phyloP scores from a whole-genome alignment of 108 stramenopile species.

The Craspedostauros australis region DNA sequence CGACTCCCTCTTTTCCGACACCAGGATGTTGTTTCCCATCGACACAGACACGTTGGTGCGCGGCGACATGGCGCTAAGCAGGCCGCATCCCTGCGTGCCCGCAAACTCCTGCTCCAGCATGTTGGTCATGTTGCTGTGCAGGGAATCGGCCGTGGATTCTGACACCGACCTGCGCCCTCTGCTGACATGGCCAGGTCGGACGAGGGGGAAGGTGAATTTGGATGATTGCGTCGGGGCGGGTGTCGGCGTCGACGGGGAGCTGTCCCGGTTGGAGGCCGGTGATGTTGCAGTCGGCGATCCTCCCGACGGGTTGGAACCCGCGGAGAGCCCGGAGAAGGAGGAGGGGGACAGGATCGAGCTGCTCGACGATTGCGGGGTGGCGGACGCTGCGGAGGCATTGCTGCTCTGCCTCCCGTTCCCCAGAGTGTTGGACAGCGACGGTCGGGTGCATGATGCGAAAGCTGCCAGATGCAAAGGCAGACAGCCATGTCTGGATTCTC shows the following conservation, averaged over 20 bases:
- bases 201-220: neutral
- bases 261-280: too few species aligned
- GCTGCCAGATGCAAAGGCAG: constrained; percentile 79
- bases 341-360: too few species aligned
- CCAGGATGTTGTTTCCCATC: constrained; percentile 24
- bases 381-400: neutral
- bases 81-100: too few species aligned
- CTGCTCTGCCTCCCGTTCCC: neutral
- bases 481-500: constrained; percentile 86
- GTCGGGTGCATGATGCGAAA: constrained; percentile 63
- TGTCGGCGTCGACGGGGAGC: too few species aligned
- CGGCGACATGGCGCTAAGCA: too few species aligned
- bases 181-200: neutral
- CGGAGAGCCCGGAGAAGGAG: too few species aligned
- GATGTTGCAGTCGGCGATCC: too few species aligned
- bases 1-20: constrained; percentile 55
- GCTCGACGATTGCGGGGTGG: neutral
- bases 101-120: constrained; percentile 32
- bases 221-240: too few species aligned
- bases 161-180: too few species aligned
- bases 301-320: too few species aligned
- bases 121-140: constrained; percentile 28
- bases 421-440: neutral
- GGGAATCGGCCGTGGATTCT: constrained; percentile 26
- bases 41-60: constrained; percentile 20